Evolutionary conservation across 2,329 filamentous ascomycete species (phyloP).

Genomic region (Byssoonygena ceratinophila): DNA sequence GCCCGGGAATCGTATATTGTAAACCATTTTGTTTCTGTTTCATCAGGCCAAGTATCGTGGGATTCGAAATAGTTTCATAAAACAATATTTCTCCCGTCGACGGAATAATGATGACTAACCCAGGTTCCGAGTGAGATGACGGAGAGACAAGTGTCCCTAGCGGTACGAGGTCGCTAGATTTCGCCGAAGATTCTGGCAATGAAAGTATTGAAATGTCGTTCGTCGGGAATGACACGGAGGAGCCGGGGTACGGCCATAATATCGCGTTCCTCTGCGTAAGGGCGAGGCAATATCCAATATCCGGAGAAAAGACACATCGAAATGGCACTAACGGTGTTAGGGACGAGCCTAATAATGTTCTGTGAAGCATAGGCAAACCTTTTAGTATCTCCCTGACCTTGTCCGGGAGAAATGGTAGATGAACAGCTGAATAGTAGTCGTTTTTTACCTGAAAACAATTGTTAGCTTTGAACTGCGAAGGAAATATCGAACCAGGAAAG

Average conservation of each 20-base stretch:
- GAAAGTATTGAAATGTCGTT: constrained; percentile 71
- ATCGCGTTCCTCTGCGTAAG: constrained; percentile 73
- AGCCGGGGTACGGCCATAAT: constrained; percentile 66
- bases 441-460: constrained; percentile 58
- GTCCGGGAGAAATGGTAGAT: constrained; percentile 71
- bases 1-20: constrained; percentile 60
- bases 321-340: constrained; percentile 44
- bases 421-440: constrained; percentile 73
- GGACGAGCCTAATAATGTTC: constrained; percentile 1
- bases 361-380: constrained; percentile 36
- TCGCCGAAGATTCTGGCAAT: constrained; percentile 61
- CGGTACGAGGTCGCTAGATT: constrained; percentile 59
- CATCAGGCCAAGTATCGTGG: constrained; percentile 71
- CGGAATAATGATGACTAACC: constrained; percentile 76
- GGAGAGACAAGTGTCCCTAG: constrained; percentile 73
- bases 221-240: constrained; percentile 23
- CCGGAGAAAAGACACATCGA: constrained; percentile 54
- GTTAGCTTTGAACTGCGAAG: constrained; percentile 11
- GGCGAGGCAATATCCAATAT: constrained; percentile 63
- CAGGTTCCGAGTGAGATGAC: constrained; percentile 68
- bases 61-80: constrained; percentile 90
- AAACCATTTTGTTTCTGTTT: constrained; percentile 71
- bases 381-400: constrained; percentile 56
- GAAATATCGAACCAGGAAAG: not conserved
- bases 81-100: constrained; percentile 76